phyloP scores from a whole-genome alignment of 805 yeast species.

The Sugiyamaella mastotermitis region DNA sequence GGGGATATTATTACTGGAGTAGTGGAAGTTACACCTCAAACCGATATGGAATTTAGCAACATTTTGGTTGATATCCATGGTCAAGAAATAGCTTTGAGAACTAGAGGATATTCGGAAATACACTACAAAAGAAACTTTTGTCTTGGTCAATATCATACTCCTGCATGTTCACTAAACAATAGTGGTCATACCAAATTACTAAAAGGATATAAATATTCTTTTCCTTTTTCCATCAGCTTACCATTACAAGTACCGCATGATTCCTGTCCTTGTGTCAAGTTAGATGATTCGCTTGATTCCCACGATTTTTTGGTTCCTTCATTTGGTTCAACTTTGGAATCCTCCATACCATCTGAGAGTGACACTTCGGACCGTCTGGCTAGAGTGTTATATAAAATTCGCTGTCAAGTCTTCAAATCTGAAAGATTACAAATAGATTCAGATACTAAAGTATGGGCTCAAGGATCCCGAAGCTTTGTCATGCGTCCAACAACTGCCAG shows the following conservation, averaged over 20 bases:
- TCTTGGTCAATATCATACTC: conserved; percentile 8
- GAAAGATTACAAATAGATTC: not conserved
- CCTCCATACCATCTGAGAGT: not conserved
- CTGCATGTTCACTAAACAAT: not conserved
- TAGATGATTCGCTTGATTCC: not conserved
- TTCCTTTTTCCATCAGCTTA: conserved; percentile 12
- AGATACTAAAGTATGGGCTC: not conserved
- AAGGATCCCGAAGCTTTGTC: conserved; percentile 3
- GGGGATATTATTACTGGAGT: conserved; percentile 15
- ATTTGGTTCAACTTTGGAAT: conserved; percentile 7
- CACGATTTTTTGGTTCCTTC: conserved; percentile 11
- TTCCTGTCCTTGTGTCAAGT: conserved; percentile 12
- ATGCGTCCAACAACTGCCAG: conserved; percentile 7
- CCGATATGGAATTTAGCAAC: conserved; percentile 4
- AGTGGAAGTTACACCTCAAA: conserved; percentile 9
- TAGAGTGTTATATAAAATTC: conserved; percentile 8
- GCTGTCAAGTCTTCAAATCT: conserved; percentile 5
- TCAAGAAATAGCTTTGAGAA: conserved; percentile 10
- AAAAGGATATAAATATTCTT: conserved; percentile 14
- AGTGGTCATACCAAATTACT: conserved; percentile 1
- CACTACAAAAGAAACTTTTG: conserved; percentile 3
- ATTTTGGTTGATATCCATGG: conserved; percentile 10
- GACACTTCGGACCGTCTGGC: conserved; percentile 8
- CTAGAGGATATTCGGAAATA: conserved; percentile 3
- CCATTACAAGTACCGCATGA: conserved; percentile 8